Evolutionary conservation across 129 eudicot species (phyloP).

Genomic region (Oenanthe sinensis): DNA sequence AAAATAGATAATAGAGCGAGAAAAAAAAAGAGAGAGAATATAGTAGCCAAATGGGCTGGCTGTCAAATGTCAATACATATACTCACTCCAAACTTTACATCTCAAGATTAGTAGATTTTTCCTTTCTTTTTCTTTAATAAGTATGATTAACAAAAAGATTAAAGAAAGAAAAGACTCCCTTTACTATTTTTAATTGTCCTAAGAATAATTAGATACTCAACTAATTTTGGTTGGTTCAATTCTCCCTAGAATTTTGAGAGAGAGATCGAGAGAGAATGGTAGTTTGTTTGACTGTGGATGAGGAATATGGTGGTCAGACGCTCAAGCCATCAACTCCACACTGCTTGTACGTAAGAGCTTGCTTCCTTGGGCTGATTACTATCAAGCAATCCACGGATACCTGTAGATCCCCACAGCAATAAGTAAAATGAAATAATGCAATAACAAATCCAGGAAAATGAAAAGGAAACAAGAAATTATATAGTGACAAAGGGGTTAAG

Average conservation of each 20-base stretch:
- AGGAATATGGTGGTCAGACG: slow-evolving; percentile 30
- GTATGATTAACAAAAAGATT: slow-evolving; percentile 5
- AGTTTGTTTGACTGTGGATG: neutral
- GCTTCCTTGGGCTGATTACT: slow-evolving; percentile 81
- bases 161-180: neutral
- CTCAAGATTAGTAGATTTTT: neutral
- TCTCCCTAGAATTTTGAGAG: neutral
- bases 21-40: neutral
- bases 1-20: neutral
- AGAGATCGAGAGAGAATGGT: neutral
- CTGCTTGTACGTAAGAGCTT: slow-evolving; percentile 63
- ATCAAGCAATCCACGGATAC: slow-evolving; percentile 76
- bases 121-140: neutral
- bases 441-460: no score
- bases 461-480: neutral
- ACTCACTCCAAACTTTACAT: slow-evolving; percentile 6
- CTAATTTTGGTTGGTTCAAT: neutral
- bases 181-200: neutral
- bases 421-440: neutral
- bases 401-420: slow-evolving; percentile 20
- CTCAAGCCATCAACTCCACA: slow-evolving; percentile 91
- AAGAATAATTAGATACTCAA: neutral
- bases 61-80: neutral
- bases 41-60: neutral
- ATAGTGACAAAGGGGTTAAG: neutral